Conservation (phyloP, 257 asterid species). For the Ajuga chamaepitys region DNA sequence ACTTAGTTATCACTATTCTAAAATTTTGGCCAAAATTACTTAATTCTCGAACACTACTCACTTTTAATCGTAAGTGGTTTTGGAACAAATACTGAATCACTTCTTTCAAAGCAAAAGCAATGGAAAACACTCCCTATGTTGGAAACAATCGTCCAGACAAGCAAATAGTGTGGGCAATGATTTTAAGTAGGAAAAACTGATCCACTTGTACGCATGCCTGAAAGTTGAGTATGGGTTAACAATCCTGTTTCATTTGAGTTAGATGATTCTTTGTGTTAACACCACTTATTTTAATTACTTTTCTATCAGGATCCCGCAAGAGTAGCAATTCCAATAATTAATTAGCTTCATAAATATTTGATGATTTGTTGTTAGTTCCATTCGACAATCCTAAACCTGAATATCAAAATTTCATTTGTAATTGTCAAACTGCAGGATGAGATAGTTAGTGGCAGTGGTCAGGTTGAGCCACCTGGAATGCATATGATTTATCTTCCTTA, state of each 20-base stretch:
- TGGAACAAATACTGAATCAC: too few species aligned
- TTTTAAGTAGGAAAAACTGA: too few species aligned
- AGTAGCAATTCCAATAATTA: not conserved
- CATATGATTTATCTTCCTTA: conserved; percentile 91
- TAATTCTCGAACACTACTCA: too few species aligned
- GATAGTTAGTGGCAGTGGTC: conserved; percentile 66
- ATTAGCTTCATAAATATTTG: not conserved
- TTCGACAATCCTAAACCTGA: conserved; percentile 2
- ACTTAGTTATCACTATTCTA: too few species aligned
- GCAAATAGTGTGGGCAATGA: too few species aligned
- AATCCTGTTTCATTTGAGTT: conserved; percentile 1
- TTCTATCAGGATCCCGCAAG: not conserved
- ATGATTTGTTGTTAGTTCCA: not conserved
- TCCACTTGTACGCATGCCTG: too few species aligned
- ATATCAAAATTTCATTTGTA: conserved; percentile 6
- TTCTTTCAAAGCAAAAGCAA: too few species aligned
- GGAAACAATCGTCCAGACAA: too few species aligned
- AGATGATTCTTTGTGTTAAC: not conserved
- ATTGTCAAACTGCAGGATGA: conserved; percentile 60
- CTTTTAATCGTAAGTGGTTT: too few species aligned
- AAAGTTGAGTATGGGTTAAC: not conserved
- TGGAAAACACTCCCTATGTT: too few species aligned
- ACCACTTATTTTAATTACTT: not conserved
- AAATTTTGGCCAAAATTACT: too few species aligned
- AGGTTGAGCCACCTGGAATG: conserved; percentile 99